Base-by-base conservation (phyloP, 352 stramenopile genomes). In the Phytophthora megakarya region DNA sequence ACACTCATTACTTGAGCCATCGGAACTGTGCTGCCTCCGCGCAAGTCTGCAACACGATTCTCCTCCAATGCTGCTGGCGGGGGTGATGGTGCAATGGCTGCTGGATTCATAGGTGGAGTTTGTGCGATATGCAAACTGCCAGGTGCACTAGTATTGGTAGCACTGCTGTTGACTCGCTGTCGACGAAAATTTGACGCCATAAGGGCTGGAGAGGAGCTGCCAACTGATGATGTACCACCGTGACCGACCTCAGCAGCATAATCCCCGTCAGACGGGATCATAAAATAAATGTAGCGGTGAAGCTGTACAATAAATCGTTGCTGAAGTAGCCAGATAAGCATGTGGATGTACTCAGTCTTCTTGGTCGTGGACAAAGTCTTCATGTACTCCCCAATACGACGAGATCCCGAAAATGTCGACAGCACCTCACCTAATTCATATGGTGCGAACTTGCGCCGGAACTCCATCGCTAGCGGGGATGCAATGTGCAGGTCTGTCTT, bases 251-350 rank as follows among this genome's bases (percentile, higher is more conserved):
- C 71, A n/a, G 65, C 49, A 5, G 67, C 67, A 51, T 80, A 66
- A 39, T 89, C 77, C 37, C 84, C 76, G 37, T 90, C 82, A 3
- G 78, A 84, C 9, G 81, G 84, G 37, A 95, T 80, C 80, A 96
- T 90, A 62, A 96, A 91, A 43, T 95, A 93, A 9, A 96, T 83
- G 50, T 95, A 96, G 19, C 83, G 83, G 47, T 96, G 88, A 30
- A 96, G 53, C 62, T 96, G 88, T 26, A 89, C 70, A 50, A 96
- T 81, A 63, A 93, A 92, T 39, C 90, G 78, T 23, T 88, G 75
- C 53, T 94, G 81, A n/a, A 96, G 68, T 10, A 96, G 66, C 88
- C 88, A 96, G 28, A 95, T 83, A 47, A 96, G 73, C 75, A 96
- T 93, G 64, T 93, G 80, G 40, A 96, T 78, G 65, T 94, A 95